Conservation (phyloP, 2,329 filamentous ascomycete species). For the Fusarium armeniacum region DNA sequence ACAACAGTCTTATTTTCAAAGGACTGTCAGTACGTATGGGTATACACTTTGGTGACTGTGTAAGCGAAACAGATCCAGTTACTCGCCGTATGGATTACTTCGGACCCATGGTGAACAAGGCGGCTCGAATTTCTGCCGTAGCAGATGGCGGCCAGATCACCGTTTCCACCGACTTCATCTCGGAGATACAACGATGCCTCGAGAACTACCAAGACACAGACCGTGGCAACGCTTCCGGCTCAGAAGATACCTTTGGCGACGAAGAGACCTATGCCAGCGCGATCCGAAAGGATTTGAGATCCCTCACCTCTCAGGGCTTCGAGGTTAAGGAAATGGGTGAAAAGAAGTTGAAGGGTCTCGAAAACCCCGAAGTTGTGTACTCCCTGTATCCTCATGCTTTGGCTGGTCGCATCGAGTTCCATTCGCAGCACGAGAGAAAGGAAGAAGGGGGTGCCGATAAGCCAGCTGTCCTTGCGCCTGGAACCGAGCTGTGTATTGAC, state of each 20-base stretch:
- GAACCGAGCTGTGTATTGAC: constrained; percentile 80
- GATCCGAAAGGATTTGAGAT: constrained; percentile 89
- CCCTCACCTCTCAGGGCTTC: constrained; percentile 91
- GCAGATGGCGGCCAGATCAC: constrained; percentile 98
- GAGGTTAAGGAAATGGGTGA: constrained; percentile 97
- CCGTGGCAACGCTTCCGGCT: constrained; percentile 74
- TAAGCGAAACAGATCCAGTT: constrained; percentile 95
- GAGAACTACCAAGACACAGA: constrained; percentile 92
- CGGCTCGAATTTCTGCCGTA: constrained; percentile 91
- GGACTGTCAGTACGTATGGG: constrained; percentile 97
- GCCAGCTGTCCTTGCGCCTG: constrained; percentile 72
- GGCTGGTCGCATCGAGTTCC: constrained; percentile 81
- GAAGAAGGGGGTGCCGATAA: constrained; percentile 63
- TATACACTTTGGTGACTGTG: constrained; percentile 93
- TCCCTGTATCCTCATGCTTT: constrained; percentile 94
- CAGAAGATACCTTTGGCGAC: constrained; percentile 78
- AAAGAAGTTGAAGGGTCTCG: constrained; percentile 93
- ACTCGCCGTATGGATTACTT: constrained; percentile 99
- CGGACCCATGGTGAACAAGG: constrained; percentile 98
- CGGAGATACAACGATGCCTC: constrained; percentile 91
- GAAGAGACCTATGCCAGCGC: constrained; percentile 76
- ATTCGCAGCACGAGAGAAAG: constrained; percentile 65
- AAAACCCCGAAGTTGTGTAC: constrained; percentile 97
- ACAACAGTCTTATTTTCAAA: constrained; percentile 91
- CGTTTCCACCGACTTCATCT: constrained; percentile 96